These are phyloP conservation scores for Fragilaria crotonensis DNA, from an alignment of 108 stramenopile species.

Conservation along the genomic window DNA sequence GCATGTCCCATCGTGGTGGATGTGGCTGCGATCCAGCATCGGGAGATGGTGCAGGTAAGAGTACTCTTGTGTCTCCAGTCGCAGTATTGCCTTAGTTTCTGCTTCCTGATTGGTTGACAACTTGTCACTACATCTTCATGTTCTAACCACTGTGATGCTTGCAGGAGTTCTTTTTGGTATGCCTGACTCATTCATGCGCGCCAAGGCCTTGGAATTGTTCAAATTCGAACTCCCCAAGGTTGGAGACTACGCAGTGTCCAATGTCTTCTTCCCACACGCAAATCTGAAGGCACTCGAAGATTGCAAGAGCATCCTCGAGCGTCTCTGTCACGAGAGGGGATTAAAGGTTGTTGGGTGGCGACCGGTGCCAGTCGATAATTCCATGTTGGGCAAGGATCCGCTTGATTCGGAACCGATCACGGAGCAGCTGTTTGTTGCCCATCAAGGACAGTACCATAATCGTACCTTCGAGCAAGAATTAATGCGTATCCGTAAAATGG, in stretches of 20 bases:
- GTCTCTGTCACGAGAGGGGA: constrained; percentile 67
- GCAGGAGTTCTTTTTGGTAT: constrained; percentile 84
- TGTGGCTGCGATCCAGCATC: constrained; percentile 87
- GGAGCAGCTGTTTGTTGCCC: constrained; percentile 73
- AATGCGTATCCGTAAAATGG: constrained; percentile 77
- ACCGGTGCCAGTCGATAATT: constrained; percentile 82
- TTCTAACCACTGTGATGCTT: not conserved
- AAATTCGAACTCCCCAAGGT: constrained; percentile 63
- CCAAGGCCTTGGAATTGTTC: constrained; percentile 71
- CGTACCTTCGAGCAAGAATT: constrained; percentile 87
- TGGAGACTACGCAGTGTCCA: constrained; percentile 90
- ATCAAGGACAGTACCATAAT: constrained; percentile 9
- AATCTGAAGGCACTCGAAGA: constrained; percentile 62
- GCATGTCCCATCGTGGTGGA: constrained; percentile 95
- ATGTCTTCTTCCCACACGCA: constrained; percentile 89
- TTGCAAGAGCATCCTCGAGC: constrained; percentile 78
- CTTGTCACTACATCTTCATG: not conserved
- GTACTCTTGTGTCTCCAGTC: not conserved
- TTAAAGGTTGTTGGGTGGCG: constrained; percentile 81
- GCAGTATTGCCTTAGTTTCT: not conserved
- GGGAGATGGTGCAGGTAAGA: constrained; percentile 88
- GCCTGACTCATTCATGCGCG: constrained; percentile 93
- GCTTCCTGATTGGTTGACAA: not conserved
- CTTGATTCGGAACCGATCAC: constrained; percentile 86
- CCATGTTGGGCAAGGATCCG: constrained; percentile 87